Base-by-base conservation (phyloP, 345 rosid genomes). In the Eucalyptus paniculata region DNA sequence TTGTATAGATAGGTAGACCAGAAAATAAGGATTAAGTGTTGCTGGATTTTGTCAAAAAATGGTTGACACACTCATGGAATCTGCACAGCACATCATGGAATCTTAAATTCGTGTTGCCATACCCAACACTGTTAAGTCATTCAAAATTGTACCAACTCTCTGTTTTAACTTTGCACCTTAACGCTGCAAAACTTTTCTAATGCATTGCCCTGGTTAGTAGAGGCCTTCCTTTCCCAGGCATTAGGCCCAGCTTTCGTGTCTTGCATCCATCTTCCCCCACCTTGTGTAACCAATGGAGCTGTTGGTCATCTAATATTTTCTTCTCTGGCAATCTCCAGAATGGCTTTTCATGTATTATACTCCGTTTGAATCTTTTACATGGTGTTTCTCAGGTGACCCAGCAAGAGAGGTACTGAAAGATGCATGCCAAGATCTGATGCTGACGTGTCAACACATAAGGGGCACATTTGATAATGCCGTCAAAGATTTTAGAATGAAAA, bases 371-470 rank as follows among this genome's bases (percentile, higher is more conserved):
- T 83, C 86, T 44, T 88, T 49, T 47, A 32, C 11, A 3, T 82
- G 60, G 87, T 82, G 56, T 83, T 81, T 92, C 89, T 86, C 93
- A 97, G 99, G 98, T 58, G 96, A 95, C 72, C 95, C 98, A 3
- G 99, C 98, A 0, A 95, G 97, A 87, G 99, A 94, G 91, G 98
- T 97, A 26, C 80, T 97, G 88, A 97, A 95, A 91, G 99, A 97
- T 93, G 92, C 94, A 5, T 95, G 98, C 89, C 96, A 95, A 93
- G 96, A 96, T 87, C 92, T 97, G 90, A 97, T 95, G 97, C 90
- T 91, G 60, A 95, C 93, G 94, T 96, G 97, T 93, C 93, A 91
- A 91, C 98, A 96, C 72, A 96, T 96, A 83, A 93, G 98, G 92
- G 92, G 93, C 87, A 94, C 93, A 72, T 95, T 97, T 24, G 96